Base-by-base conservation (phyloP, 1,284 basidiomycete species). In the Pascua sp. region DNA sequence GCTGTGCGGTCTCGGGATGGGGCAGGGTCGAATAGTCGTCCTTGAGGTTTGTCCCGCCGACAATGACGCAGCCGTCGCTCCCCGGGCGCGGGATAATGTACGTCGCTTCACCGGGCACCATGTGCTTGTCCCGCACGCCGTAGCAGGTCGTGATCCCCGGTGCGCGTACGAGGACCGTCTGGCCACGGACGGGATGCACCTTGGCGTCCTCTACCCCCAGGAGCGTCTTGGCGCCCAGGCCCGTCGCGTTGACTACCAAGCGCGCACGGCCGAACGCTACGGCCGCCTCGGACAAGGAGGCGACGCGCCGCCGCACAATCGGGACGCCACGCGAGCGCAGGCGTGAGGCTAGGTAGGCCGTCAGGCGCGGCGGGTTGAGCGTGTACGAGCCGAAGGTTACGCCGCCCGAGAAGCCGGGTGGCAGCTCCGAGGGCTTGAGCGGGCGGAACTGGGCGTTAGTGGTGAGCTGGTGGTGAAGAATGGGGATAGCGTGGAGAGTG, bases 171-270 rank as follows among this genome's bases (percentile, higher is more conserved):
- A 91, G 77, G 10, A 92, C 84, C 0, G 90, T 93, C 76, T 96
- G 93, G 0, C 93, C 93, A 44, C 90, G 82, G 52, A 92, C 83
- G 0, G 92, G 91, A 69, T 85, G 85, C 18, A 92, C 81, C 15
- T 78, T 76, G 52, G 80, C 79, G 69, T 91, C 88, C 62, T 90
- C 84, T 3, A 94, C 85, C 5, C 90, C 91, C n/a, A 88, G 83
- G 11, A 94, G 79, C 15, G 83, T 83, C 11, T 84, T 80, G 11
- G 89, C 84, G 11, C 88, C 88, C 2, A 70, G 61, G 5, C 79
- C 81, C 0, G 78, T 79, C 1, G 79, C 79, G 54, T 82, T 81
- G 48, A 82, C 71, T 9, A 81, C 70, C 8, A 81, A 49, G 15
- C 61, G 49, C 0, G 69, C 65, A 11, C 51, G 51, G 8, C 69